Percentiles rank a stretch among this genome's conserved stretches.
Evolutionary conservation across 225 moss, liverwort and hornwort genomes (phyloP).

Genomic region (Bryum argenteum): DNA sequence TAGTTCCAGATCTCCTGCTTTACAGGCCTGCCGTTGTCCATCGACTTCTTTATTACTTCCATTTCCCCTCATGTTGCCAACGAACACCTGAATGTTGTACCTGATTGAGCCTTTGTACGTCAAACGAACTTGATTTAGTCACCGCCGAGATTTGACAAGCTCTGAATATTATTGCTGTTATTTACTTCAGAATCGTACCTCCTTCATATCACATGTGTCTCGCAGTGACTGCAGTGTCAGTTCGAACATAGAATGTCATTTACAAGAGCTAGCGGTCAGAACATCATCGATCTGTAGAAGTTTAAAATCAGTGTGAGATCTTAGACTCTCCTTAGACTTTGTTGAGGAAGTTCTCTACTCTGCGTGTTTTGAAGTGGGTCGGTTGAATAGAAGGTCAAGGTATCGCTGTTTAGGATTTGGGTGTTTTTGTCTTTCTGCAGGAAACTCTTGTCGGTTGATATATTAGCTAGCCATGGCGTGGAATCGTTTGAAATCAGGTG

Average conservation of each 20-base stretch:
- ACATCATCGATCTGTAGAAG: not conserved
- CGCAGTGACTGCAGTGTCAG: not conserved
- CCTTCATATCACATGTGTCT: not conserved
- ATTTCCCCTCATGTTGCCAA: not conserved
- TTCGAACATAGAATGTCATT: not conserved
- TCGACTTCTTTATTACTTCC: too few relatives aligned
- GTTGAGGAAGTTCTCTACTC: not conserved
- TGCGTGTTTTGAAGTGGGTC: not conserved
- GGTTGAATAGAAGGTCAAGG: too few relatives aligned
- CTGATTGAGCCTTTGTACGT: not conserved
- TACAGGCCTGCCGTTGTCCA: constrained; percentile 12
- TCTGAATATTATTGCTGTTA: not conserved
- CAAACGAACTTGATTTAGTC: not conserved
- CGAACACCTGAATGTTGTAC: not conserved
- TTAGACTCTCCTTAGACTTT: not conserved
- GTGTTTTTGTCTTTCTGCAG: not conserved
- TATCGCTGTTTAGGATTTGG: not conserved
- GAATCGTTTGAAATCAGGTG: constrained; percentile 30
- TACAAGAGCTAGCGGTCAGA: not conserved
- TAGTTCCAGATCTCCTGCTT: not conserved
- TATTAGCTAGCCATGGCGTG: constrained; percentile 23
- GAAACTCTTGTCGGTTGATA: not conserved
- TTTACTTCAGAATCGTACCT: not conserved
- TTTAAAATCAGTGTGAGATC: not conserved
- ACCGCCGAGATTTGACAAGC: not conserved